phyloP scores from a whole-genome alignment of 805 yeast species.

The Yarrowia divulgata region DNA sequence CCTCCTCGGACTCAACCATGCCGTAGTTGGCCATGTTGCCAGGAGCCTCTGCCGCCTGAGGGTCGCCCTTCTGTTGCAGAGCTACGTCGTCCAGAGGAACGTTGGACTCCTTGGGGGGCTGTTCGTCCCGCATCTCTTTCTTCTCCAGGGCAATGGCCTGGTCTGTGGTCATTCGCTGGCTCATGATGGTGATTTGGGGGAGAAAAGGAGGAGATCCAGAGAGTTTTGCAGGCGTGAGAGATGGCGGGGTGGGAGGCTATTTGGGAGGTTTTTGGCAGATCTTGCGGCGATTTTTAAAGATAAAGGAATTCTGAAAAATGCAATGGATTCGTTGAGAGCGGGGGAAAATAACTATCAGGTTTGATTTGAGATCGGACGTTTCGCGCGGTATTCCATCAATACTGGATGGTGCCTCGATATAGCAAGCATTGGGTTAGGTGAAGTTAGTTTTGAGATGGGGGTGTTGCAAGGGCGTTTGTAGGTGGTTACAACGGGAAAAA shows the following conservation, averaged over 20 bases:
- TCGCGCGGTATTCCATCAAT: too few relatives aligned
- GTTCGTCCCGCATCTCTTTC: conserved; percentile 1
- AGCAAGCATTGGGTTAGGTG: conserved; percentile 37
- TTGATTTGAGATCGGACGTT: not conserved
- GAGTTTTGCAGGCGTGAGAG: conserved; percentile 2
- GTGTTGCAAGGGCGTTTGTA: too few relatives aligned
- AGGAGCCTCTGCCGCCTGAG: conserved; percentile 9
- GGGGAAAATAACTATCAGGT: not conserved
- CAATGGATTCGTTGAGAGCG: not conserved
- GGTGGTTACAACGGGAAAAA: too few relatives aligned
- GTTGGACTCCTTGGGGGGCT: not conserved
- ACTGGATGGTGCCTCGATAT: conserved; percentile 6
- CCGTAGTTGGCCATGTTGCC: conserved; percentile 18
- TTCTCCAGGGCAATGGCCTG: conserved; percentile 18
- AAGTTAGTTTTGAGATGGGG: conserved; percentile 2
- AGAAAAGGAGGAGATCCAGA: not conserved
- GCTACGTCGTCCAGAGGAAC: conserved; percentile 24
- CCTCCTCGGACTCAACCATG: conserved; percentile 22
- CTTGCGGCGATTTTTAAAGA: not conserved
- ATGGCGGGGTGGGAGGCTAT: not conserved
- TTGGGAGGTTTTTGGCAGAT: not conserved
- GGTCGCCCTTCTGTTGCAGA: conserved; percentile 1
- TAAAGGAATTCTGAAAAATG: not conserved
- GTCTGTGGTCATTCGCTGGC: conserved; percentile 2
- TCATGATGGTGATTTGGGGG: not conserved